phyloP scores from a whole-genome alignment of 192 early-diverging fungal species.

The Coemansia sp. region DNA sequence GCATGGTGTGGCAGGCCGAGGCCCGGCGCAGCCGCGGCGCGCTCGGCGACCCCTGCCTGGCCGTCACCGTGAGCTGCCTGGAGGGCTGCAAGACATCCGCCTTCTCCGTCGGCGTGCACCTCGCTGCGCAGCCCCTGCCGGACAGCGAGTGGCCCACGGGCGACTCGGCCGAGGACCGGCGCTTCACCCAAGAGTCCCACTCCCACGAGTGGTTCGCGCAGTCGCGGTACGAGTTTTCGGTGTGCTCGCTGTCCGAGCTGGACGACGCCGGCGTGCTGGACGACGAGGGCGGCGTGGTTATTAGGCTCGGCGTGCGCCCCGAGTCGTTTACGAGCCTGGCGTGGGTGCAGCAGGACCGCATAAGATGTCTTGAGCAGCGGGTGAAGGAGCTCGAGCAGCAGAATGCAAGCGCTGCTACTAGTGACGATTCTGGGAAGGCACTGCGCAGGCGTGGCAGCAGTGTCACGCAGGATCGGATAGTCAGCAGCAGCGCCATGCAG shows the following conservation, averaged over 20 bases:
- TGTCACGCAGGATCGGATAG: neutral
- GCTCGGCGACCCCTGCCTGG: constrained; percentile 34
- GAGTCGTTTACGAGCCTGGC: constrained; percentile 29
- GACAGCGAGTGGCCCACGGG: no score
- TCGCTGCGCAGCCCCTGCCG: neutral
- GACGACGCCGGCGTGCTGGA: constrained; percentile 1
- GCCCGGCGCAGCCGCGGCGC: constrained; percentile 25
- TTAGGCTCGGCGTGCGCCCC: constrained; percentile 27
- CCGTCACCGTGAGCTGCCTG: constrained; percentile 15
- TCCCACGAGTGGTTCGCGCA: constrained; percentile 8
- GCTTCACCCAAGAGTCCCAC: constrained; percentile 7
- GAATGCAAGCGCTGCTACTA: constrained; percentile 7
- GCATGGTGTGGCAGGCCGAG: constrained; percentile 36
- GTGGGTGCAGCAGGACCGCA: constrained; percentile 26
- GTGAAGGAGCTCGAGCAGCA: constrained; percentile 20
- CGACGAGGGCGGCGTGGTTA: constrained; percentile 11
- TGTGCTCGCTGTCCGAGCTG: constrained; percentile 33
- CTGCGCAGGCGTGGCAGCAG: neutral
- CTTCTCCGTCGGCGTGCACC: constrained; percentile 15
- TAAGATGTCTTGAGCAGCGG: constrained; percentile 22
- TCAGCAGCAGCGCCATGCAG: neutral
- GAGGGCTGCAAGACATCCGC: constrained; percentile 11
- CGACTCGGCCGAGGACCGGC: no score
- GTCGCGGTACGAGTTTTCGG: constrained; percentile 14
- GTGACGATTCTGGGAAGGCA: constrained; percentile 12